Evolutionary conservation across 306 rosid genomes (phyloP).

Genomic region (Myrica gale): DNA sequence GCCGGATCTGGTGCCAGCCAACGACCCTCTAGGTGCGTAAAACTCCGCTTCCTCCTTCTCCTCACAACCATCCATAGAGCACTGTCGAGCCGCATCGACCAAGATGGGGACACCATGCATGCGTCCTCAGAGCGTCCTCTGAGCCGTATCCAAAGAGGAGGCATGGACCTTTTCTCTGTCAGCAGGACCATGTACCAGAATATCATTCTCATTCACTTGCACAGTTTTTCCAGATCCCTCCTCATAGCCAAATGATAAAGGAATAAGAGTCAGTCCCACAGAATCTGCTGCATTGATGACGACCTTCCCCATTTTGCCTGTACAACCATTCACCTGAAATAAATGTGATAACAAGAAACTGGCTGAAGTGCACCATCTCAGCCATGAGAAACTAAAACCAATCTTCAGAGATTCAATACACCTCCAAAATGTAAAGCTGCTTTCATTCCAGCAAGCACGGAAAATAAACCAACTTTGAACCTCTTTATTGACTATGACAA

Average conservation of each 20-base stretch:
- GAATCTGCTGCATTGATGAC: slow-evolving; percentile 77
- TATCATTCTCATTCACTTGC: slow-evolving; percentile 57
- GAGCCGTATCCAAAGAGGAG: no score
- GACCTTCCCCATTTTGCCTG: slow-evolving; percentile 89
- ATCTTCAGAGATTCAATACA: not conserved
- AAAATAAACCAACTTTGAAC: no score
- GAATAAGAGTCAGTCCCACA: slow-evolving; percentile 78
- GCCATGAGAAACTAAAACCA: slow-evolving; percentile 11
- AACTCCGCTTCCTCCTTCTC: no score
- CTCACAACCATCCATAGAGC: no score
- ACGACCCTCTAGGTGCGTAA: no score
- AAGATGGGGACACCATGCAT: no score
- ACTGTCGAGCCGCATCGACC: no score
- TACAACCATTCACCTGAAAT: slow-evolving; percentile 75
- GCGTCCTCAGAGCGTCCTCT: no score
- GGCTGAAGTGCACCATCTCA: slow-evolving; percentile 1
- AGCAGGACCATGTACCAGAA: slow-evolving; percentile 75
- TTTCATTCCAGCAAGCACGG: not conserved
- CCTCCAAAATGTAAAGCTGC: not conserved
- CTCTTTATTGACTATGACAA: slow-evolving; percentile 85
- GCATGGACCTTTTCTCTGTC: slow-evolving; percentile 64
- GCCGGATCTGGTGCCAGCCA: no score
- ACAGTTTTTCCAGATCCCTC: slow-evolving; percentile 61
- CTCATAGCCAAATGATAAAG: slow-evolving; percentile 71
- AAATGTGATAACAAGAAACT: slow-evolving; percentile 6